Base-by-base conservation (phyloP, 768 basidiomycete genomes). In the Sporobolomyces pararoseus region DNA sequence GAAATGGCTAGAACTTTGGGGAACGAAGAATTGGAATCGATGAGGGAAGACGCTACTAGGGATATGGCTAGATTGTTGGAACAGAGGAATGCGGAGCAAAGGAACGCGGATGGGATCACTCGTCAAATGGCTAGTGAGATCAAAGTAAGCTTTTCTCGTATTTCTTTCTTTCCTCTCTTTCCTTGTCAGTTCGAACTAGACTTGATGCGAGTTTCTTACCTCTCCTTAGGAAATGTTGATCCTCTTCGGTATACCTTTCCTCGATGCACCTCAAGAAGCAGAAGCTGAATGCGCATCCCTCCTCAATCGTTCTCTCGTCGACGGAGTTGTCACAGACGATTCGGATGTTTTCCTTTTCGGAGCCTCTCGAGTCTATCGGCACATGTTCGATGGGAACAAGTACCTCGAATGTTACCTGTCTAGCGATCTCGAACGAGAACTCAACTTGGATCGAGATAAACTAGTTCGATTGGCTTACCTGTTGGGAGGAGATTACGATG, bases 361-460 rank as follows among this genome's bases (percentile, higher is more conserved):
- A 37, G 95, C 91, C 29, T 81, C 85, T 73, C 88, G 92, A n/a
- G 91, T 98, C 25, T 96, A 89, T 84, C 96, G 95, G 81, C 98
- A 99, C 79, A 95, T 99, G 89, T 99, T 99, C 82, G 97, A 98
- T 78, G 95, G 98, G 80, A 89, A 90, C 55, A 97, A 98, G 83
- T 97, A 93, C 5, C 96, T 97, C 63, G 96, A 99, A 80, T 93
- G 92, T 78, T 99, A 96, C 83, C 82, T 96, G 42, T 81, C 86
- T 3, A 80, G 85, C 7, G 96, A 99, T 78, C 84, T 98, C 57
- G 84, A 84, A 46, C 85, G 93, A 50, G 96, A 99, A 79, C 83
- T 99, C 14, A 88, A 90, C 7, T 82, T 98, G 29, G 88, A 90
- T 57, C 84, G 92, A 31, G 91, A 90, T 75, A 87, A 88, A 21